These are phyloP conservation scores for Chalciporus pseudorubinellus DNA, from an alignment of 768 basidiomycete species.

Conservation along the genomic window DNA sequence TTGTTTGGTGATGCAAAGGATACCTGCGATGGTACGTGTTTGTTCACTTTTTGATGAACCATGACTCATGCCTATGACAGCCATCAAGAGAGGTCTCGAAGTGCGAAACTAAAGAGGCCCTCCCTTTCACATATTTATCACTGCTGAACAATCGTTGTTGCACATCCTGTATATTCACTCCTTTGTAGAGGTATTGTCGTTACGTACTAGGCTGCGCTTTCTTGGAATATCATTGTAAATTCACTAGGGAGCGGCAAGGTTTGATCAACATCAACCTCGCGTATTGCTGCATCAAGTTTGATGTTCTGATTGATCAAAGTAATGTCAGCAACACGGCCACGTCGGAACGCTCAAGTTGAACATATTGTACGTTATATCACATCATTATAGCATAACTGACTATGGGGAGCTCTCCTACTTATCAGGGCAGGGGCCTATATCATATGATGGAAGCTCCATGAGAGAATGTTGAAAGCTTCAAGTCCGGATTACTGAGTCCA, in stretches of 20 bases:
- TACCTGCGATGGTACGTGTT: slow-evolving; percentile 70
- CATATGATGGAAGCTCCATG: slow-evolving; percentile 17
- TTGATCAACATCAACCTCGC: too few relatives aligned
- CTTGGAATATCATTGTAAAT: not conserved
- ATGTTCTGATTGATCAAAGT: too few relatives aligned
- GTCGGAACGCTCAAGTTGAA: not conserved
- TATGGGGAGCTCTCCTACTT: slow-evolving; percentile 2
- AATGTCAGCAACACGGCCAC: too few relatives aligned
- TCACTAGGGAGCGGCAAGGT: not conserved
- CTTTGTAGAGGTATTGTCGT: slow-evolving; percentile 10
- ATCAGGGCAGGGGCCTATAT: slow-evolving; percentile 18
- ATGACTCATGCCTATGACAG: slow-evolving; percentile 28
- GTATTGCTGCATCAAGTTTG: too few relatives aligned
- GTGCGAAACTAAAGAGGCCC: slow-evolving; percentile 19
- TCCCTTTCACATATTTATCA: not conserved
- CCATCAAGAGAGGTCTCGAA: slow-evolving; percentile 62
- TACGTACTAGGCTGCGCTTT: not conserved
- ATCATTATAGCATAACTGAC: slow-evolving; percentile 27
- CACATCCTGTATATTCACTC: slow-evolving; percentile 20
- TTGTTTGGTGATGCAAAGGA: slow-evolving; percentile 90
- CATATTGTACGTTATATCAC: slow-evolving; percentile 27
- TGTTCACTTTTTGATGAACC: not conserved
- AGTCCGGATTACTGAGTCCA: slow-evolving; percentile 23
- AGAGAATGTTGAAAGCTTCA: slow-evolving; percentile 10
- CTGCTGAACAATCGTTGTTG: slow-evolving; percentile 9